Conservation (phyloP, 2,329 filamentous ascomycete genomes). For the Botrytis sinoallii region DNA sequence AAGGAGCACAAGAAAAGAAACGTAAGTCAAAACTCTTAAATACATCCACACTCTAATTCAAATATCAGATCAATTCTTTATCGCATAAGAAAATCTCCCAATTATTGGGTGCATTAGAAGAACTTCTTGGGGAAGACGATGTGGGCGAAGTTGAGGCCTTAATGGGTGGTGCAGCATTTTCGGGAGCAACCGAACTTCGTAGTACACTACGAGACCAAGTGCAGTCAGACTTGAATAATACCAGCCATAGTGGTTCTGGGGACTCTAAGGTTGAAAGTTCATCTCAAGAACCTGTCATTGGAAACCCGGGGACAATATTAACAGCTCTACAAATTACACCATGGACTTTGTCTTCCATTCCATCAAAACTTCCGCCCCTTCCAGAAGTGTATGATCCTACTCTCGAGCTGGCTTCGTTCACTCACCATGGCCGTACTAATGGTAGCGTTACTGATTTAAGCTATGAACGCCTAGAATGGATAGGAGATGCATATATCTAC, state of each 20-base stretch:
- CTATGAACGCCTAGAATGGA: constrained; percentile 84
- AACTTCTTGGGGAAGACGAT: constrained; percentile 27
- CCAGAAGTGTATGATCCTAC: constrained; percentile 58
- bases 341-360: constrained; percentile 52
- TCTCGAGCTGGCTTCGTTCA: constrained; percentile 64
- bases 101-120: constrained; percentile 32
- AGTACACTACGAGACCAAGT: constrained; percentile 21
- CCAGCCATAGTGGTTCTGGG: background rate
- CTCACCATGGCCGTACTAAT: constrained; percentile 47
- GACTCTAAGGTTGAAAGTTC: background rate
- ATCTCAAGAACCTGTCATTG: background rate
- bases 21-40: background rate
- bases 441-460: constrained; percentile 34
- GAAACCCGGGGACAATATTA: constrained; percentile 4
- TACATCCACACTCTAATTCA: background rate
- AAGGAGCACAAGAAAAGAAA: constrained; percentile 7
- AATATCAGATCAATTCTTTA: constrained; percentile 1
- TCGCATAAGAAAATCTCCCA: constrained; percentile 26
- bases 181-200: constrained; percentile 28
- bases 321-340: constrained; percentile 39
- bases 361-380: constrained; percentile 51
- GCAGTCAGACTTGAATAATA: background rate
- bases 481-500: constrained; percentile 85
- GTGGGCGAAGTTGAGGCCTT: constrained; percentile 22
- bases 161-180: constrained; percentile 27